These are phyloP conservation scores for Buddleja alternifolia DNA, from an alignment of 257 asterid genomes.

Conservation along the genomic window DNA sequence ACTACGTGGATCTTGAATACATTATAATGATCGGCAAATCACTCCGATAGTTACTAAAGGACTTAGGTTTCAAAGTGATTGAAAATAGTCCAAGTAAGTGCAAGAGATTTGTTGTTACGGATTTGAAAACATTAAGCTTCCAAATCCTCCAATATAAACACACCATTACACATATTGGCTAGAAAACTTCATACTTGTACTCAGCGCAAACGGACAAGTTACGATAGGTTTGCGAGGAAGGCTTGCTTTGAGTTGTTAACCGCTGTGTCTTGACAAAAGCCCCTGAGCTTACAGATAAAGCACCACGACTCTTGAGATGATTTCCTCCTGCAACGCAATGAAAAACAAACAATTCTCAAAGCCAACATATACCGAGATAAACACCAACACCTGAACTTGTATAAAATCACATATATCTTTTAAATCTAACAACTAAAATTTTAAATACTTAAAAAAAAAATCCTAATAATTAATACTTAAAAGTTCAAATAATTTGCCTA, in stretches of 20 bases:
- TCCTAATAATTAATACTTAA: background rate
- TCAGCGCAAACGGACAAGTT: conserved; percentile 56
- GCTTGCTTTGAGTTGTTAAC: conserved; percentile 36
- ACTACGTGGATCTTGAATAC: no score
- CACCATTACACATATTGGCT: background rate
- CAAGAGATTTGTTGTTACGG: background rate
- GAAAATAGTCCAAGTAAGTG: no score
- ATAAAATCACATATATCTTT: background rate
- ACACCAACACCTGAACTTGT: background rate
- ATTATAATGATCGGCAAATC: no score
- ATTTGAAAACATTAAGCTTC: background rate
- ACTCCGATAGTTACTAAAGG: no score
- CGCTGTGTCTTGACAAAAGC: conserved; percentile 48
- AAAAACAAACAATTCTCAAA: conserved; percentile 16
- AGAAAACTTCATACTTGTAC: conserved; percentile 47
- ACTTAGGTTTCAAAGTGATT: no score
- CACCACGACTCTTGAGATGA: conserved; percentile 36
- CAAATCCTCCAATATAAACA: background rate
- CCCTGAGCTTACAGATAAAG: conserved; percentile 42
- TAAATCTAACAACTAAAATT: conserved; percentile 6
- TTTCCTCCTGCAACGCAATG: conserved; percentile 58
- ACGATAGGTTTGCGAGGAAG: conserved; percentile 33
- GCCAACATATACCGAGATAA: conserved; percentile 1
- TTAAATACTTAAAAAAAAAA: background rate
- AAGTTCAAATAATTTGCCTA: conserved; percentile 18